Evolutionary conservation across 257 asterid species (phyloP).

Genomic region (Solanum habrochaites): DNA sequence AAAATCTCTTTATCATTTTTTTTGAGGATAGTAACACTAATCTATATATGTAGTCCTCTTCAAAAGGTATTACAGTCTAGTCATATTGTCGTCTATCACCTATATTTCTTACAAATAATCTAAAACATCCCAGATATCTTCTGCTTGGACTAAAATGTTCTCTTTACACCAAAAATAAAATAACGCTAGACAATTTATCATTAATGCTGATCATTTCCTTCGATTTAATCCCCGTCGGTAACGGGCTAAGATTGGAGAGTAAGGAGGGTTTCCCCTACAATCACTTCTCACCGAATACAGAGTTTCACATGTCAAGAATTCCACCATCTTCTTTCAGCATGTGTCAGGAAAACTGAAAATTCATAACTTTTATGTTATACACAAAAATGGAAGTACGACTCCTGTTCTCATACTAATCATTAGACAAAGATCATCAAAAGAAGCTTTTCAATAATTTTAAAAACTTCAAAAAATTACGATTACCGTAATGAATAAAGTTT

Average conservation of each 20-base stretch:
- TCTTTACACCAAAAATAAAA: no score
- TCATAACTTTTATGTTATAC: not conserved
- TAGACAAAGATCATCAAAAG: not conserved
- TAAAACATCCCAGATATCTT: no score
- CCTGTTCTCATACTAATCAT: not conserved
- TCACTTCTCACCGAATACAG: not conserved
- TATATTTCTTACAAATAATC: no score
- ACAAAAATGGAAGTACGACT: not conserved
- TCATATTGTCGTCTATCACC: no score
- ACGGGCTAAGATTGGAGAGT: not conserved
- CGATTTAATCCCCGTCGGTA: not conserved
- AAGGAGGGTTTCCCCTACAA: not conserved
- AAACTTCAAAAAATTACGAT: not conserved
- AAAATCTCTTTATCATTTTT: not conserved
- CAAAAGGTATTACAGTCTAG: no score
- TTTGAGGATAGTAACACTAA: no score
- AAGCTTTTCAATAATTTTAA: not conserved
- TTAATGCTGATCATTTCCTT: not conserved
- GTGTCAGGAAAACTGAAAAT: not conserved
- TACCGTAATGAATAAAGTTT: not conserved
- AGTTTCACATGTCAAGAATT: not conserved
- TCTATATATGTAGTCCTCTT: no score
- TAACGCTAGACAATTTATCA: not conserved
- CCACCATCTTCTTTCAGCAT: not conserved
- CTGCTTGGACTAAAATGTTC: no score